phyloP scores from a whole-genome alignment of 2,329 filamentous ascomycete species.

The Dendryphion nanum region DNA sequence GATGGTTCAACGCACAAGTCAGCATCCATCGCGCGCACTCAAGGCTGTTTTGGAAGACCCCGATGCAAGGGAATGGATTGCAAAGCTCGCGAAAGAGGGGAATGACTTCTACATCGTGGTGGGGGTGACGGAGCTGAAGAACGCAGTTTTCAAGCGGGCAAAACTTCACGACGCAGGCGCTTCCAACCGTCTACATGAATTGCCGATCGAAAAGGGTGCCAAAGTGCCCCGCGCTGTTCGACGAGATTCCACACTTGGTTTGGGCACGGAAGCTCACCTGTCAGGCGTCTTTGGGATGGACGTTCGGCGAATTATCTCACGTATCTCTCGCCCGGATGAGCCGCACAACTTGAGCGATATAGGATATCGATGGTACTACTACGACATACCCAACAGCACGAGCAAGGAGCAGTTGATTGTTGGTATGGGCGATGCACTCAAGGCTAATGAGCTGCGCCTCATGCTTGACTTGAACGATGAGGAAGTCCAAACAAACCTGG shows the following conservation, averaged over 20 bases:
- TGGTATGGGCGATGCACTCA: conserved; percentile 31
- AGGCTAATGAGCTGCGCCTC: conserved; percentile 35
- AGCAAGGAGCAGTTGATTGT: conserved; percentile 37
- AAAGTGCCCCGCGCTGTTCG: conserved; percentile 32
- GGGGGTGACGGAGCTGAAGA: conserved; percentile 39
- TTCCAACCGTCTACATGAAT: conserved; percentile 32
- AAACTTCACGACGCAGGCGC: conserved; percentile 36
- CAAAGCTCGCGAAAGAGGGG: conserved; percentile 22
- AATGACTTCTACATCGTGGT: conserved; percentile 35
- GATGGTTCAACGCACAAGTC: conserved; percentile 37
- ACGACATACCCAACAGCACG: conserved; percentile 23
- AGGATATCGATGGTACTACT: conserved; percentile 33
- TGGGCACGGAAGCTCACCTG: conserved; percentile 28
- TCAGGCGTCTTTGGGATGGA: conserved; percentile 41
- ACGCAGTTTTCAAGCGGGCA: conserved; percentile 36
- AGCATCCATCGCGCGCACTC: conserved; percentile 26
- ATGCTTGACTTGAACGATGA: conserved; percentile 38
- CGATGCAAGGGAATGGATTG: conserved; percentile 33
- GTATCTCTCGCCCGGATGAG: conserved; percentile 32
- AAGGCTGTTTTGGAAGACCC: conserved; percentile 33
- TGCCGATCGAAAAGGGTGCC: conserved; percentile 30
- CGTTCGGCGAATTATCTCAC: conserved; percentile 26
- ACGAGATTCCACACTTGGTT: conserved; percentile 24
- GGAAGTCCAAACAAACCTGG: conserved; percentile 34
- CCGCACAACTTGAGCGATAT: conserved; percentile 33